Base-by-base conservation (phyloP, 1,284 basidiomycete species). In the Gymnopus androsaceus region DNA sequence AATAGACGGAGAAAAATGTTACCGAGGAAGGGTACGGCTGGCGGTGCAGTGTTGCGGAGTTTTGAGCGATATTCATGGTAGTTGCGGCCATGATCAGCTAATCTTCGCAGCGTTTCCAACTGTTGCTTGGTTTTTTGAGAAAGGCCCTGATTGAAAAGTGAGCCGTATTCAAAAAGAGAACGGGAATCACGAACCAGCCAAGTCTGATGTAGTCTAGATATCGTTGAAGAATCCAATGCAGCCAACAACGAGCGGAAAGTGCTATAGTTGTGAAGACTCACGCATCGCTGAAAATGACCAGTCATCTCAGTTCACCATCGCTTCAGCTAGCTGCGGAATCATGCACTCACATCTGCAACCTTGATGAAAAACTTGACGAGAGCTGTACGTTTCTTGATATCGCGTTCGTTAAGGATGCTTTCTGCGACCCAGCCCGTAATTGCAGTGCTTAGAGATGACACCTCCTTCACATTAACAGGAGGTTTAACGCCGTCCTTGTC, bases 361-460 rank as follows among this genome's bases (percentile, higher is more conserved):
- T 95, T 94, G 79, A 99, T 93, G 70, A 96, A 98, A 68, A 95
- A 98, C 72, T 98, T 98, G 68, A 98, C 82, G 63, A 95, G 72
- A 17, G 75, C 67, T 12, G 90, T 90, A 52, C 97, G 80, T 72
- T 89, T 93, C 83, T 95, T 96, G 62, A 87, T 81, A 72, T 98
- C 95, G 49, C 80, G 82, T 72, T 98, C 94, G 61, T 88, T 86
- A 49, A 99, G 72, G 62, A 99, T 95, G 61, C 88, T 88, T 73
- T 98, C 95, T 12, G 93, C 89, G 7, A 98, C 93, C 94, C 96
- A 98, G 5, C 94, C 92, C 1, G 95, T 98, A 62, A 95, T 88
- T 52, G 89, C 86, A 21, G 95, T 98, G 67, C 93, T 96, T 68
- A 97, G 75, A 14, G 88, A 88, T 53, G 90, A 92, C 61, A 97